A percentile compares a stretch with the other conserved stretches of the same genome.
Conservation (phyloP, 495 filamentous ascomycete species). For the Xylaria venustula region DNA sequence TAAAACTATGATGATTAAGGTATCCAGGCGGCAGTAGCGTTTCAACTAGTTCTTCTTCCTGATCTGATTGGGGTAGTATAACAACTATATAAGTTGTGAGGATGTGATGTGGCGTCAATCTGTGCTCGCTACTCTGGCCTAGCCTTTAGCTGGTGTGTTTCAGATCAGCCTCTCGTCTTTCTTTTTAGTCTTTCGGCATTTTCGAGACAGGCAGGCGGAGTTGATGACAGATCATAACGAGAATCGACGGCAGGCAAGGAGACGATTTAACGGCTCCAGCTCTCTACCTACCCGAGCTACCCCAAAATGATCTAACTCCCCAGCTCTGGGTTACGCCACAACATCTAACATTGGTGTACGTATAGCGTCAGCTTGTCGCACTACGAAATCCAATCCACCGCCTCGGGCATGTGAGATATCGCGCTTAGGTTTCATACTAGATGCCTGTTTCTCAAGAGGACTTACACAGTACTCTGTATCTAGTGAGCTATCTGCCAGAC, state of each 20-base stretch:
- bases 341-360: not conserved
- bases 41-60: too few relatives aligned
- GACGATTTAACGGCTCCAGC: not conserved
- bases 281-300: not conserved
- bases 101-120: not conserved
- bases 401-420: not conserved
- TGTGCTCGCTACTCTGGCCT: not conserved
- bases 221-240: not conserved
- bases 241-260: not conserved
- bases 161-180: not conserved
- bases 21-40: too few relatives aligned
- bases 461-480: not conserved
- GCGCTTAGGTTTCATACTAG: not conserved
- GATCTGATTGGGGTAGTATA: not conserved
- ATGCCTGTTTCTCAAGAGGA: not conserved
- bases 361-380: not conserved
- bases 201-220: not conserved
- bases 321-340: not conserved
- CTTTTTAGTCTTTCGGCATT: not conserved
- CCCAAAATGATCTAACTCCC: too few relatives aligned
- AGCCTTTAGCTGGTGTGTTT: constrained; percentile 3
- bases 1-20: too few relatives aligned
- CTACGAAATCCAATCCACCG: not conserved
- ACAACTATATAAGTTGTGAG: not conserved
- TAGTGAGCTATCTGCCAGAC: too few relatives aligned